phyloP scores from a whole-genome alignment of 1,284 basidiomycete genomes.

The Ganoderma leucocontextum region DNA sequence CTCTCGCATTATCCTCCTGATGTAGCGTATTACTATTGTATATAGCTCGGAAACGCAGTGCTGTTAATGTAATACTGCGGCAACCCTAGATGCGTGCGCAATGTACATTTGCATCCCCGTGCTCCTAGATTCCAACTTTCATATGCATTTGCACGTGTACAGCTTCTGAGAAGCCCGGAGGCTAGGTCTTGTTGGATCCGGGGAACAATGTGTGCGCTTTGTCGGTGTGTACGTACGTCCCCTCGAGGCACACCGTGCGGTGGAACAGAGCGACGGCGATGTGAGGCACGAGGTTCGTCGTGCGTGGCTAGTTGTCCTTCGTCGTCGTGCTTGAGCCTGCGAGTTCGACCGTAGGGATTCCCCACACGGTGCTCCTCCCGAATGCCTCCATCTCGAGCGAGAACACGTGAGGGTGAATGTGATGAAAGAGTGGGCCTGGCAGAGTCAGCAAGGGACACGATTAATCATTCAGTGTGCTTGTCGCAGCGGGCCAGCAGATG shows the following conservation, averaged over 20 bases:
- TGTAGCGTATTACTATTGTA: slow-evolving; percentile 16
- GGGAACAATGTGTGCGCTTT: neutral
- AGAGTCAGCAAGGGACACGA: neutral
- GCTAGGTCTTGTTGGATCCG: neutral
- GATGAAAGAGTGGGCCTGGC: neutral
- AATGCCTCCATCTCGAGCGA: neutral
- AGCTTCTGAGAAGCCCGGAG: neutral
- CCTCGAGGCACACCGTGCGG: neutral
- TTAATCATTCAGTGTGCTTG: neutral
- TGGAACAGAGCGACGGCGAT: neutral
- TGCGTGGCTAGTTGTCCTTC: neutral
- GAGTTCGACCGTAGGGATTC: neutral
- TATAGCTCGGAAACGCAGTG: neutral
- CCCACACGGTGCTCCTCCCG: neutral
- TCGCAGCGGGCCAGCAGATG: neutral
- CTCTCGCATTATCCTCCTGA: neutral
- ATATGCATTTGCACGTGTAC: neutral
- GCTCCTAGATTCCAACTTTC: neutral
- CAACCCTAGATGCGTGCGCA: neutral
- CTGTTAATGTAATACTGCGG: slow-evolving; percentile 10
- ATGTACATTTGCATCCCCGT: neutral
- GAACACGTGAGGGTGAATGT: neutral
- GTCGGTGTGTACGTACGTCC: neutral
- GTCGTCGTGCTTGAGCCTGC: slow-evolving; percentile 1
- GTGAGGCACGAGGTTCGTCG: neutral